Conservation (phyloP, 75 land plant species). For the Adiantum capillusveneris region DNA sequence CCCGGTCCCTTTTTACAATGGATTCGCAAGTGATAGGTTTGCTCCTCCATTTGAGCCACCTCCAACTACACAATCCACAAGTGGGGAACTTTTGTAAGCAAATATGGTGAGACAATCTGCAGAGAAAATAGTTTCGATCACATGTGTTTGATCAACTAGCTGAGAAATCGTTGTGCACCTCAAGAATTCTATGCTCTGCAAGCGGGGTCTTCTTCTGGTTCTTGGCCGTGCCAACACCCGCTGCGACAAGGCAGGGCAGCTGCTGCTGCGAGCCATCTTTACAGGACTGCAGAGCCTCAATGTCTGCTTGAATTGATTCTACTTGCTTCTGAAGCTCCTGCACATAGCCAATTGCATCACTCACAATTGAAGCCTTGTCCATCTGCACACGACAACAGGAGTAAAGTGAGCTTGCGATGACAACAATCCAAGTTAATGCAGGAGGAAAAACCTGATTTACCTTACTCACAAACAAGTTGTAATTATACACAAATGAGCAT, state of each 20-base stretch:
- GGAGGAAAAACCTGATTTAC: too few relatives aligned
- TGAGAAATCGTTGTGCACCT: too few relatives aligned
- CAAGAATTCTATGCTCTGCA: too few relatives aligned
- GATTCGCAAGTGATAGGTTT: conserved; percentile 33
- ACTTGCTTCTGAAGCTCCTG: conserved; percentile 30
- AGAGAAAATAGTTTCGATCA: background rate
- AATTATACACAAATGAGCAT: background rate
- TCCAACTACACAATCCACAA: conserved; percentile 32
- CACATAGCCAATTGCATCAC: conserved; percentile 32
- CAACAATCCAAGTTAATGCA: background rate
- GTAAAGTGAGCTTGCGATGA: background rate
- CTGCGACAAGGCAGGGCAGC: too few relatives aligned
- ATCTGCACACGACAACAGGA: conserved; percentile 11
- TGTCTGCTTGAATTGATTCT: conserved; percentile 21
- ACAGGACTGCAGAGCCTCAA: background rate
- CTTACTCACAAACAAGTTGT: too few relatives aligned
- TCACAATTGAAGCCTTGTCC: conserved; percentile 33
- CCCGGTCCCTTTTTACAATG: conserved; percentile 28
- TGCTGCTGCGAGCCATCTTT: too few relatives aligned
- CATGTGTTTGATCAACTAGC: too few relatives aligned
- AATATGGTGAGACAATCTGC: background rate
- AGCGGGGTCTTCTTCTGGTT: too few relatives aligned
- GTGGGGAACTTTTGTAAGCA: background rate
- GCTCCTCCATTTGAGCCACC: conserved; percentile 36
- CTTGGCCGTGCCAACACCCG: too few relatives aligned